A percentile compares a stretch with the other conserved stretches of the same genome.
Conservation (phyloP, 2,329 filamentous ascomycete species). For the Aulographum hederae region DNA sequence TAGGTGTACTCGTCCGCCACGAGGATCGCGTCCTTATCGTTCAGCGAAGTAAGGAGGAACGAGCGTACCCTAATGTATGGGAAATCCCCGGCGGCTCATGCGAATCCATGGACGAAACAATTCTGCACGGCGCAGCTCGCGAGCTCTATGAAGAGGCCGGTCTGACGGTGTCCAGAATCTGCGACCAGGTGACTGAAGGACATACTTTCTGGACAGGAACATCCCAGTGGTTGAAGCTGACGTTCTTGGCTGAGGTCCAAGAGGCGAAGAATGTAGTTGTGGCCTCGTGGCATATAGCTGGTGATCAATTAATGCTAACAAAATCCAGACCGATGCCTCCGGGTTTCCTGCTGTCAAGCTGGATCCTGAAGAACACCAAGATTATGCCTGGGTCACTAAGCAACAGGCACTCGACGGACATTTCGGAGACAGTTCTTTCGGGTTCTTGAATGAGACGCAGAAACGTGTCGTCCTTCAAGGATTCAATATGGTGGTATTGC, state of each 20-base stretch:
- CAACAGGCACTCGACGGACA: constrained; percentile 17
- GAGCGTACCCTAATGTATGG: constrained; percentile 17
- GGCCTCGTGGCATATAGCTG: background rate
- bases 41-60: background rate
- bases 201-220: constrained; percentile 11
- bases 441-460: constrained; percentile 11
- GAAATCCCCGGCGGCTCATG: constrained; percentile 33
- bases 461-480: constrained; percentile 5
- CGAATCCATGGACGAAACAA: constrained; percentile 26
- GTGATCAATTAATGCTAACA: background rate
- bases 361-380: constrained; percentile 24
- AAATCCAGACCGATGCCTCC: constrained; percentile 6
- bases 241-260: constrained; percentile 16
- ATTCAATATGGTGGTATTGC: constrained; percentile 2
- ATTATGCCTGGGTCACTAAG: constrained; percentile 20
- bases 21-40: background rate
- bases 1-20: background rate
- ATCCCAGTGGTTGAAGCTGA: constrained; percentile 17
- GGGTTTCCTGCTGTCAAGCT: constrained; percentile 8
- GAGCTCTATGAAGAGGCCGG: constrained; percentile 35
- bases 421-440: constrained; percentile 11
- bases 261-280: background rate
- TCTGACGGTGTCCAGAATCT: constrained; percentile 23
- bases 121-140: constrained; percentile 29
- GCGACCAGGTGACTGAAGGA: constrained; percentile 20